A percentile compares a stretch with the other conserved stretches of the same genome.
These are phyloP conservation scores for Pachyrhizus erosus DNA, from an alignment of 306 rosid genomes.

Conservation along the genomic window DNA sequence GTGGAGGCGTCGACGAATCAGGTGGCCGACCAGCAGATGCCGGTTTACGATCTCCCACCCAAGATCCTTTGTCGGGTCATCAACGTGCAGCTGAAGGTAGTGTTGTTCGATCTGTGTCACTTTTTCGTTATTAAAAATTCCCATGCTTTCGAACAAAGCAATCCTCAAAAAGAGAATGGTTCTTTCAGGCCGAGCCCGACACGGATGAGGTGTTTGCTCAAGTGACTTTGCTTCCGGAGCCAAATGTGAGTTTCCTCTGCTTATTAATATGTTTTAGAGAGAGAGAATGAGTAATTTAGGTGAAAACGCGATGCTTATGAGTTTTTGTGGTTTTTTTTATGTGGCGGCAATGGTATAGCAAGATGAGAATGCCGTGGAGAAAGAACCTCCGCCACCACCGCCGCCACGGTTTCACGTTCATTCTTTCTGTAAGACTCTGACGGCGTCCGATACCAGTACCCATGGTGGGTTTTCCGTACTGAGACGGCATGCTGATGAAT, in stretches of 20 bases:
- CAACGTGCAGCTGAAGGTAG: constrained; percentile 81
- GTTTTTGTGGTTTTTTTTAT: not conserved
- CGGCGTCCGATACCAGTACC: constrained; percentile 95
- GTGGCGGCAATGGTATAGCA: constrained; percentile 57
- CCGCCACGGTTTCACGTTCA: constrained; percentile 80
- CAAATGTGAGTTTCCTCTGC: constrained; percentile 49
- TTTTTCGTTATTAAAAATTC: not conserved
- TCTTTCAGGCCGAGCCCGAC: constrained; percentile 85
- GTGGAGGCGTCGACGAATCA: constrained; percentile 97
- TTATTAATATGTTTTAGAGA: not conserved
- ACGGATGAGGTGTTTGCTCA: constrained; percentile 94
- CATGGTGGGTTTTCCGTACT: constrained; percentile 95
- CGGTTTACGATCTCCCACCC: constrained; percentile 71
- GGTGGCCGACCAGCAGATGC: constrained; percentile 90
- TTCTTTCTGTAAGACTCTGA: constrained; percentile 85
- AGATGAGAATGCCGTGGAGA: constrained; percentile 71
- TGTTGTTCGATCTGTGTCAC: constrained; percentile 20
- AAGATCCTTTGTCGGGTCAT: constrained; percentile 87
- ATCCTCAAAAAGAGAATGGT: constrained; percentile 2
- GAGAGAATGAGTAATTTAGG: constrained; percentile 1
- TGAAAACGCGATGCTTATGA: not conserved
- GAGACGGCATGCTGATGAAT: constrained; percentile 92
- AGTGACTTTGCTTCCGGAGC: constrained; percentile 73
- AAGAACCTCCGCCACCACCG: constrained; percentile 62
- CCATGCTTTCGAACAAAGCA: constrained; percentile 38